Conservation (phyloP, 306 rosid species). For the Ormosia emarginata region DNA sequence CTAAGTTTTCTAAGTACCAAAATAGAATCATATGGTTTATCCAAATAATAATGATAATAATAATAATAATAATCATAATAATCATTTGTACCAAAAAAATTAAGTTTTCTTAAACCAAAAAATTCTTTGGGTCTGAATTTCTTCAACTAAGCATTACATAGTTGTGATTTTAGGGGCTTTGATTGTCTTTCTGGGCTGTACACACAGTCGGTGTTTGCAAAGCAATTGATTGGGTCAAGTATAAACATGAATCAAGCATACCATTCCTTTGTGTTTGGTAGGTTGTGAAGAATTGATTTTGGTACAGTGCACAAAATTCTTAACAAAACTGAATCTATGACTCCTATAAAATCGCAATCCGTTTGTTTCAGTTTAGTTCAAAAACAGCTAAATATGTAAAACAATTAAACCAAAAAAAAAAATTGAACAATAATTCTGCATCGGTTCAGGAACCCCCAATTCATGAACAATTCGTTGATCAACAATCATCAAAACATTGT, state of each 20-base stretch:
- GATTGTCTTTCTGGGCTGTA: not conserved
- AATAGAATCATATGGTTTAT: too few species aligned
- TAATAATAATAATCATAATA: too few species aligned
- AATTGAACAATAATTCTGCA: not conserved
- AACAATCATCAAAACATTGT: not conserved
- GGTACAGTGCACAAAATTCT: not conserved
- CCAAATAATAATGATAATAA: too few species aligned
- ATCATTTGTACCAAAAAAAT: too few species aligned
- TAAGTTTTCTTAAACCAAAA: not conserved
- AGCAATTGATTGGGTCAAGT: not conserved
- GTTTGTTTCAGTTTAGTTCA: not conserved
- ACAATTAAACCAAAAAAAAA: not conserved
- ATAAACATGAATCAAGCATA: not conserved
- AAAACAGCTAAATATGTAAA: not conserved
- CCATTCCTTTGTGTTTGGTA: not conserved
- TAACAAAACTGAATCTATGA: not conserved
- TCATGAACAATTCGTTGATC: not conserved
- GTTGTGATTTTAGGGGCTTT: not conserved
- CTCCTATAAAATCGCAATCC: not conserved
- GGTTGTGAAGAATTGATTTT: not conserved
- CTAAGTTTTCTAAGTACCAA: not conserved
- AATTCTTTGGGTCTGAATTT: not conserved
- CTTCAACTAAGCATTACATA: not conserved
- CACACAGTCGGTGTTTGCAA: not conserved
- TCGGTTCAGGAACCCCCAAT: not conserved